These are phyloP conservation scores for Platanthera guangdongensis DNA, from an alignment of 106 monocot species.

Conservation along the genomic window DNA sequence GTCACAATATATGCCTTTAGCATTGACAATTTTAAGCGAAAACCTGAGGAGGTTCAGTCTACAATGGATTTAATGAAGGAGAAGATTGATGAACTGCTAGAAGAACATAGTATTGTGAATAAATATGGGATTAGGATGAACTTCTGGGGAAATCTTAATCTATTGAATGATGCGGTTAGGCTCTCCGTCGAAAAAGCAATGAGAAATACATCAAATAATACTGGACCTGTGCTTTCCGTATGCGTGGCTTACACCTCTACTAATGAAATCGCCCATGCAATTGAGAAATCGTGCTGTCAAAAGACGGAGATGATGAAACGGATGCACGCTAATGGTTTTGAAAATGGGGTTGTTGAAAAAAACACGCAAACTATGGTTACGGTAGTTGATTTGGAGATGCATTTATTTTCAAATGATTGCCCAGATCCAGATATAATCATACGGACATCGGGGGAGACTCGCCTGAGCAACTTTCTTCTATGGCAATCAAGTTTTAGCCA, in stretches of 20 bases:
- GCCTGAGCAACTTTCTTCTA: constrained; percentile 41
- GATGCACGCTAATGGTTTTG: neutral
- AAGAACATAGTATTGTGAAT: constrained; percentile 20
- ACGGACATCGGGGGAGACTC: constrained; percentile 26
- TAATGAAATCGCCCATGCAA: constrained; percentile 27
- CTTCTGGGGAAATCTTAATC: constrained; percentile 26
- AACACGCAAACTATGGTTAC: neutral
- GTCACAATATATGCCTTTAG: constrained; percentile 48
- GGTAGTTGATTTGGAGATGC: constrained; percentile 28
- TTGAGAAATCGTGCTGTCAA: constrained; percentile 15
- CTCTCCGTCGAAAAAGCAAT: constrained; percentile 25
- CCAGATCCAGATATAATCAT: constrained; percentile 47
- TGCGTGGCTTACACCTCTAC: constrained; percentile 46
- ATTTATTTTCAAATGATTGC: constrained; percentile 24
- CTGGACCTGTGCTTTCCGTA: constrained; percentile 14
- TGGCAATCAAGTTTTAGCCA: constrained; percentile 29
- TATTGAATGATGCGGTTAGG: constrained; percentile 21
- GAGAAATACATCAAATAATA: constrained; percentile 23
- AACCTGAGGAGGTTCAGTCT: constrained; percentile 24
- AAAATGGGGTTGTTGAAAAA: neutral
- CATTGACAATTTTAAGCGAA: constrained; percentile 46
- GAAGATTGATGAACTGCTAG: constrained; percentile 31
- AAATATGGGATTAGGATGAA: constrained; percentile 19
- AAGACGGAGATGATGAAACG: neutral
- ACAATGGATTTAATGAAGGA: constrained; percentile 35